Conservation (phyloP, 345 rosid genomes). For the Camelina sativa region DNA sequence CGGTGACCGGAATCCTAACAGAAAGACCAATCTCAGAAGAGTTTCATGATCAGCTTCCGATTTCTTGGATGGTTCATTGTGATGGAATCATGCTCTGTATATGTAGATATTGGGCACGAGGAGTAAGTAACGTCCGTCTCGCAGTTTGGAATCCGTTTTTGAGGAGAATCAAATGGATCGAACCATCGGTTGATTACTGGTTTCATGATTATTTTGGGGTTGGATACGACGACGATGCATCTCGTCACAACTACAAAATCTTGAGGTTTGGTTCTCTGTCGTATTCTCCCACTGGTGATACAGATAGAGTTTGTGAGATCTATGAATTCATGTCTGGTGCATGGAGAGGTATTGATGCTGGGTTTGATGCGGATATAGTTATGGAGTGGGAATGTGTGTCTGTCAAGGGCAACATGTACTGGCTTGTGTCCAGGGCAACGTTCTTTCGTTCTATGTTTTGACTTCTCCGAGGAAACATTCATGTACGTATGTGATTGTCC, state of each 20-base stretch:
- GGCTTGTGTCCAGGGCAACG: background rate
- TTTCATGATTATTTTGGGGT: background rate
- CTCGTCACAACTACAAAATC: constrained; percentile 9
- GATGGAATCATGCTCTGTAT: too few species aligned
- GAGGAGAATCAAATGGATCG: background rate
- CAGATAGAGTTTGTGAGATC: background rate
- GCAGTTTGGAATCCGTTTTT: too few species aligned
- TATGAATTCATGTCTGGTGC: background rate
- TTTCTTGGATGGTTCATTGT: too few species aligned
- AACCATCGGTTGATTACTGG: background rate
- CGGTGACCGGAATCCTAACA: too few species aligned
- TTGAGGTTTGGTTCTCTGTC: background rate
- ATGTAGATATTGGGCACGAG: too few species aligned
- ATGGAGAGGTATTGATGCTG: background rate
- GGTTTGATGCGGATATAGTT: background rate
- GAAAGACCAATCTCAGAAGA: too few species aligned
- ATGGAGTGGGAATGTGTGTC: background rate
- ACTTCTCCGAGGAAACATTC: background rate
- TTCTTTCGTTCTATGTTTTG: background rate
- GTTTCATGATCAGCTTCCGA: too few species aligned
- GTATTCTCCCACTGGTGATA: too few species aligned
- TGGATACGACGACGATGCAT: background rate
- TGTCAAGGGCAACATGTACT: background rate
- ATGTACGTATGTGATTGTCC: background rate
- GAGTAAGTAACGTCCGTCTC: too few species aligned